These are phyloP conservation scores for Coemansia sp. DNA, from an alignment of 371 early-diverging fungal species.

Conservation along the genomic window DNA sequence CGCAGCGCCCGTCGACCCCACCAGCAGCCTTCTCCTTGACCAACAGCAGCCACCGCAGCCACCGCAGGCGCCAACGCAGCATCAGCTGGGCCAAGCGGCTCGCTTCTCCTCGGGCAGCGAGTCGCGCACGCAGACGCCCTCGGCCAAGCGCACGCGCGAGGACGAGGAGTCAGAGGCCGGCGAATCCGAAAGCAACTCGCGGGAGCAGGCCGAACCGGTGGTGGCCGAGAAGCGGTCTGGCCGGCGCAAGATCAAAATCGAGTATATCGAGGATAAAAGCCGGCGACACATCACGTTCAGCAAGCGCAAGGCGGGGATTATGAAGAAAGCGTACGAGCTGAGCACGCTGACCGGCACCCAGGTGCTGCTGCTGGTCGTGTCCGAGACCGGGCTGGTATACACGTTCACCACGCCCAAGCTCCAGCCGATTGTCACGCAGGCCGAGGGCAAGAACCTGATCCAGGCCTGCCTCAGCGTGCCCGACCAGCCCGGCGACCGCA, in stretches of 20 bases:
- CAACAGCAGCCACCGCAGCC: conserved; percentile 27
- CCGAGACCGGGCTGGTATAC: conserved; percentile 97
- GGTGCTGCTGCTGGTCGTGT: conserved; percentile 93
- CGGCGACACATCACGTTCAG: conserved; percentile 97
- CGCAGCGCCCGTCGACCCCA: conserved; percentile 15
- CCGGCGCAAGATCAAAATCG: conserved; percentile 95
- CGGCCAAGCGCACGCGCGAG: conserved; percentile 40
- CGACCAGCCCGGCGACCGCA: conserved; percentile 56
- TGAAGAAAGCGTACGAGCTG: conserved; percentile 99
- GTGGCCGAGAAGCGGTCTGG: conserved; percentile 68
- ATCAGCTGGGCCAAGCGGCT: conserved; percentile 14
- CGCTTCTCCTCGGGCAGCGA: conserved; percentile 35
- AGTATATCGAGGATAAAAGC: conserved; percentile 95
- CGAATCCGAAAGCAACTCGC: conserved; percentile 46
- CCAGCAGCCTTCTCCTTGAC: conserved; percentile 27
- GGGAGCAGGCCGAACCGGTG: conserved; percentile 23
- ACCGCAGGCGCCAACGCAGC: conserved; percentile 16
- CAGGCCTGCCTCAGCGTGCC: conserved; percentile 92
- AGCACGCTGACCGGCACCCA: conserved; percentile 96
- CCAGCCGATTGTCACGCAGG: conserved; percentile 91
- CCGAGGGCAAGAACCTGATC: conserved; percentile 93
- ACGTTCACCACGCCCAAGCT: conserved; percentile 98
- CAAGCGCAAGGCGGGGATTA: conserved; percentile 98
- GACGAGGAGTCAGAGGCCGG: conserved; percentile 45
- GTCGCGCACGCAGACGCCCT: conserved; percentile 43